Conservation (phyloP, 805 yeast genomes). For the Kockiozyma suomiensis region DNA sequence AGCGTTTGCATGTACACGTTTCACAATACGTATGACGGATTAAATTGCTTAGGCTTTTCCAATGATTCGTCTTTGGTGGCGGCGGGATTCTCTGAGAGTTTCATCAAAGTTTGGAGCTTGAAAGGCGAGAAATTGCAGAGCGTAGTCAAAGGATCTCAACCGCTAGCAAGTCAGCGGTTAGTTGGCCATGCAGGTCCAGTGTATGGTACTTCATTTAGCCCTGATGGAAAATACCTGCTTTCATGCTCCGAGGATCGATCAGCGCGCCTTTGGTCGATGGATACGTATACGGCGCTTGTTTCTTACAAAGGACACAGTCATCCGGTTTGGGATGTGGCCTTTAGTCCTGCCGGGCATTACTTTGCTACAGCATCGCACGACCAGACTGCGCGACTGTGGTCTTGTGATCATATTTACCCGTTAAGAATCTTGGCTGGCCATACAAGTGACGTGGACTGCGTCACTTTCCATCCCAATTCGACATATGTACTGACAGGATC, state of each 20-base stretch:
- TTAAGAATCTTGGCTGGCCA: conserved; percentile 96
- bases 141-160: conserved; percentile 38
- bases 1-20: conserved; percentile 97
- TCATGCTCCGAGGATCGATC: conserved; percentile 91
- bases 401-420: conserved; percentile 96
- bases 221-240: conserved; percentile 79
- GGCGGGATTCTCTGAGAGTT: conserved; percentile 92
- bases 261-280: conserved; percentile 90
- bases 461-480: conserved; percentile 94
- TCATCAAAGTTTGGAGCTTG: conserved; percentile 86
- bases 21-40: conserved; percentile 87
- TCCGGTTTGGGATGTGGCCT: conserved; percentile 97
- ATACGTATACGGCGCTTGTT: conserved; percentile 84
- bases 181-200: conserved; percentile 96
- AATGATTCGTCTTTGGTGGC: conserved; percentile 86
- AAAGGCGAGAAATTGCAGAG: conserved; percentile 72
- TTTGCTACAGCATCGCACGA: conserved; percentile 98
- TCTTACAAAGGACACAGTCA: conserved; percentile 95
- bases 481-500: conserved; percentile 94
- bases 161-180: conserved; percentile 50
- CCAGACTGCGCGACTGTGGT: conserved; percentile 97
- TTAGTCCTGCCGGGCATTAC: conserved; percentile 94
- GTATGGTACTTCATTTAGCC: conserved; percentile 85
- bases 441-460: conserved; percentile 92
- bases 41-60: conserved; percentile 85